phyloP scores from a whole-genome alignment of 495 filamentous ascomycete genomes.

The Aspergillus steynii region DNA sequence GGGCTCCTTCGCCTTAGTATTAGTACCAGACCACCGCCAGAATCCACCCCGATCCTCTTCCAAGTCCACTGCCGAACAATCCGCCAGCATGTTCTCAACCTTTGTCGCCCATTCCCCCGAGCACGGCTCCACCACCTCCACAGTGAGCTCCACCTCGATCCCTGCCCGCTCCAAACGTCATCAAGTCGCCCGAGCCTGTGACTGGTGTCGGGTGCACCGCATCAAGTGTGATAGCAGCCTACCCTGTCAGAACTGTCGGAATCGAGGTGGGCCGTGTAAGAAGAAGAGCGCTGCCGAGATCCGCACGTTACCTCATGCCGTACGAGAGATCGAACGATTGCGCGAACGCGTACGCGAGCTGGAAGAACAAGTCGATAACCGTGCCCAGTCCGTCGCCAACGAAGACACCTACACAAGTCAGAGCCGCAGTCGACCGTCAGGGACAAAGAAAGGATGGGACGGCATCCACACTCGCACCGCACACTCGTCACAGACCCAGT shows the following conservation, averaged over 20 bases:
- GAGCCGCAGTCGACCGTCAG: neutral
- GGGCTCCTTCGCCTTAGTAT: no score
- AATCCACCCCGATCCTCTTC: no score
- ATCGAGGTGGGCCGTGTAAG: conserved; percentile 35
- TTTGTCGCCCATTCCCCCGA: neutral
- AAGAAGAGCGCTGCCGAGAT: conserved; percentile 26
- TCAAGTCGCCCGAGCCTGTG: conserved; percentile 41
- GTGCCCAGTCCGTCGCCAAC: conserved; percentile 4
- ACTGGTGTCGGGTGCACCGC: conserved; percentile 43
- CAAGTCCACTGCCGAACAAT: no score
- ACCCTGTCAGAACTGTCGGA: conserved; percentile 44
- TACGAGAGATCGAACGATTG: conserved; percentile 46
- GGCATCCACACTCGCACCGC: conserved; percentile 25
- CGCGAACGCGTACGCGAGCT: conserved; percentile 37
- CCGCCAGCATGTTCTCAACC: neutral
- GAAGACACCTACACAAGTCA: neutral
- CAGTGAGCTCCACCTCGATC: neutral
- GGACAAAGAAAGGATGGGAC: conserved; percentile 16
- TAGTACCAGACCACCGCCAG: no score
- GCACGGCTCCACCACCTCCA: neutral
- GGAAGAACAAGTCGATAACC: conserved; percentile 32
- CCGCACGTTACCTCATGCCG: conserved; percentile 23
- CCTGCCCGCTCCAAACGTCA: neutral
- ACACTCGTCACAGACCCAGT: conserved; percentile 20
- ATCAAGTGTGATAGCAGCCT: conserved; percentile 42